Base-by-base conservation (phyloP, 2,329 filamentous ascomycete genomes). In the Xylariaceae sp. region DNA sequence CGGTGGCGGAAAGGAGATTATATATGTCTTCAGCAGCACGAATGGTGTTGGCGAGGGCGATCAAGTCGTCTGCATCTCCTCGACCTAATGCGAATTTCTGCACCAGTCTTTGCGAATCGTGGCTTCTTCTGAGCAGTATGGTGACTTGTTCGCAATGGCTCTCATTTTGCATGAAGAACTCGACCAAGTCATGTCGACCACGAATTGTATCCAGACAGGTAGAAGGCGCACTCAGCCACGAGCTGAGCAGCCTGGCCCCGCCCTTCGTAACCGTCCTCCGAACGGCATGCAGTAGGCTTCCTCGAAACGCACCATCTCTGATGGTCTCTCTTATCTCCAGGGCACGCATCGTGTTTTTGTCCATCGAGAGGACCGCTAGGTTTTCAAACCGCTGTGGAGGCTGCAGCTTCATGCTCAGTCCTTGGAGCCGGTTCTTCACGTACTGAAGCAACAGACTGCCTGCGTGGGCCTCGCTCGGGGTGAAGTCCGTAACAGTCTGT, bases 31-130 rank as follows among this genome's bases (percentile, higher is more conserved):
- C 72, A 4, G 86, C 88, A 5, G 85, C 81, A 36, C 76, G 64
- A 43, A 97, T 85, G 1, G 92, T 95, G 50, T 76, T 83, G 1
- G 87, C 86, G 11, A 98, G 70, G 34, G 80, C 84, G 30, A 97
- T 69, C 26, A 98, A 73, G 60, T 97, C 92, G 57, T 97, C 90
- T 1, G 90, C 76, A 54, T 94, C 85, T n/a, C 90, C 92, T 47
- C 87, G 78, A 9, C 90, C 89, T 7, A 97, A 75, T 1, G 90
- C 85, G 60, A 98, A 97, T 58, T 92, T 96, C 56, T 97, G 92
- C 2, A 95, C 81, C 3, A 98, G 70, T 1, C 92, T 84, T 55
- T 94, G 83, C 2, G 87, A 88, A 63, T 98, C 92, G 52, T 88
- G 82, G 36, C 82, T 90, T 16, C 78, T 74, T 46, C 79, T 77